A percentile compares a stretch with the other conserved stretches of the same genome.
These are phyloP conservation scores for Bruguiera parviflora DNA, from an alignment of 345 rosid species.

Conservation along the genomic window DNA sequence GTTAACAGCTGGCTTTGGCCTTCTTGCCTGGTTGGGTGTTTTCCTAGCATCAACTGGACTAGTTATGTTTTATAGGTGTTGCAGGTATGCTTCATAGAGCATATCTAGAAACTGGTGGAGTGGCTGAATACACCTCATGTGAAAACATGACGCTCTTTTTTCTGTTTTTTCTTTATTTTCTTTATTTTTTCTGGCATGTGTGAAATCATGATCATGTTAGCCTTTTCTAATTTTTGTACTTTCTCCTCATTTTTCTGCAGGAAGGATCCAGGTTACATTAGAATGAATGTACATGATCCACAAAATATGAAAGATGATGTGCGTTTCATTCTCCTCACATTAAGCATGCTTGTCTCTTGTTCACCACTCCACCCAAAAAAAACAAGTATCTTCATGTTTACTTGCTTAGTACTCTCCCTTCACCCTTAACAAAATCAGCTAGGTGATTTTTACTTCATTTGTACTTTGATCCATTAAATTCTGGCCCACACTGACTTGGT, in stretches of 20 bases:
- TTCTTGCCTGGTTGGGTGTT: slow-evolving; percentile 82
- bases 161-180: too few relatives aligned
- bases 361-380: too few relatives aligned
- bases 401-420: too few relatives aligned
- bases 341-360: not conserved
- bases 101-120: not conserved
- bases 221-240: not conserved
- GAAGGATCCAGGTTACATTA: slow-evolving; percentile 92
- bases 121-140: slow-evolving; percentile 8
- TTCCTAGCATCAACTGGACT: slow-evolving; percentile 72
- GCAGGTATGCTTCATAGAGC: slow-evolving; percentile 53
- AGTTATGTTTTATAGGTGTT: slow-evolving; percentile 79
- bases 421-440: too few relatives aligned
- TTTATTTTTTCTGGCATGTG: not conserved
- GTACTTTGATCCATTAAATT: too few relatives aligned
- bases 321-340: slow-evolving; percentile 27
- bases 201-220: not conserved
- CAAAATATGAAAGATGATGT: slow-evolving; percentile 94
- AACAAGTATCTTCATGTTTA: too few relatives aligned
- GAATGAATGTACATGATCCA: slow-evolving; percentile 70
- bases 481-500: not conserved
- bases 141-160: not conserved
- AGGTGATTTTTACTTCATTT: too few relatives aligned
- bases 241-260: slow-evolving; percentile 41
- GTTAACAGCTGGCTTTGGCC: slow-evolving; percentile 67